These are phyloP conservation scores for Talaromyces funiculosus DNA, from an alignment of 2,329 filamentous ascomycete genomes.

Conservation along the genomic window DNA sequence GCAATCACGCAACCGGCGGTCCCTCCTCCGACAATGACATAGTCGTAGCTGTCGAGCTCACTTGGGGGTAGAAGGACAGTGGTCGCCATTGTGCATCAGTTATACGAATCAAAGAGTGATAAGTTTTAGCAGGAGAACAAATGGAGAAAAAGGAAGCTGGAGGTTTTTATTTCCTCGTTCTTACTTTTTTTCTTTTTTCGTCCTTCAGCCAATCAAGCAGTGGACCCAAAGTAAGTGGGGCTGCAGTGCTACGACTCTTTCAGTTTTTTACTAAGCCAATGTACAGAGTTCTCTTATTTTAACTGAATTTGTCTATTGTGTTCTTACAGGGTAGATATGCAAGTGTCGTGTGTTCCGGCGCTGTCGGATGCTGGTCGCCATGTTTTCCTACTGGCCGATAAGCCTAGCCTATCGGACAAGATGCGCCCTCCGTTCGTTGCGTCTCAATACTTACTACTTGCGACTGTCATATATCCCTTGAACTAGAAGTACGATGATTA, in stretches of 20 bases:
- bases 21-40: constrained; percentile 78
- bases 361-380: constrained; percentile 2
- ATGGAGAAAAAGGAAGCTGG: background rate
- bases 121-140: background rate
- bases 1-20: constrained; percentile 83
- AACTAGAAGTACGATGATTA: too few relatives aligned
- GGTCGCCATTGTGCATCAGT: constrained; percentile 33
- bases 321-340: background rate
- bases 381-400: constrained; percentile 11
- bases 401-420: too few relatives aligned
- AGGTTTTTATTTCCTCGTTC: background rate
- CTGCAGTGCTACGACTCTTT: background rate
- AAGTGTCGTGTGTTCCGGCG: background rate
- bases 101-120: background rate
- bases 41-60: constrained; percentile 68
- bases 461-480: too few relatives aligned
- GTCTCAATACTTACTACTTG: too few relatives aligned
- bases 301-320: background rate
- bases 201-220: background rate
- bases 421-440: too few relatives aligned
- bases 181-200: background rate
- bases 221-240: constrained; percentile 8
- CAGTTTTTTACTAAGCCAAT: background rate
- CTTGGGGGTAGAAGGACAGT: constrained; percentile 61
- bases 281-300: background rate